A percentile compares a stretch with the other conserved stretches of the same genome.
Evolutionary conservation across 2,329 filamentous ascomycete species (phyloP).

Genomic region (Xylariaceae sp.): DNA sequence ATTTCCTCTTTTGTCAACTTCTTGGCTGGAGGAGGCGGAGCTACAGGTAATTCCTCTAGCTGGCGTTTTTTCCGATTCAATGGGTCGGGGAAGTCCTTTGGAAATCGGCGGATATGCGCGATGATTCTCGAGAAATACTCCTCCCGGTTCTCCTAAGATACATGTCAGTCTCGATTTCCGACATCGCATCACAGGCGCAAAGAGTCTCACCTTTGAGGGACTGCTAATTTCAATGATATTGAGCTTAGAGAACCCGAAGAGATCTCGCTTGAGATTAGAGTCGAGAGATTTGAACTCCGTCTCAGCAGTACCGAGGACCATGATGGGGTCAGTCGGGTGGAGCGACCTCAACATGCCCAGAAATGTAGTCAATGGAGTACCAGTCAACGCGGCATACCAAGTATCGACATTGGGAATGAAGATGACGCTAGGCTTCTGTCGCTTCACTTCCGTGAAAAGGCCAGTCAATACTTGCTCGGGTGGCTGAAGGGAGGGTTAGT

Average conservation of each 20-base stretch:
- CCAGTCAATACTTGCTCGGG: constrained; percentile 86
- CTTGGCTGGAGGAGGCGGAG: constrained; percentile 64
- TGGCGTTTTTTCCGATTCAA: constrained; percentile 80
- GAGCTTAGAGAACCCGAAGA: constrained; percentile 81
- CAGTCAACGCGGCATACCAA: constrained; percentile 66
- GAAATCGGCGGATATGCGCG: constrained; percentile 70
- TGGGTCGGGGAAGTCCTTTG: constrained; percentile 81
- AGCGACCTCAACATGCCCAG: constrained; percentile 74
- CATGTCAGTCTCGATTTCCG: constrained; percentile 26
- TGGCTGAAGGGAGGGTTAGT: constrained; percentile 42
- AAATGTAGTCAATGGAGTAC: constrained; percentile 73
- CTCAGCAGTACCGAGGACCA: constrained; percentile 83
- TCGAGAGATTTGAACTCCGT: constrained; percentile 58
- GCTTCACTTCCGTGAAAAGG: constrained; percentile 84
- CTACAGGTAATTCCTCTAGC: constrained; percentile 70
- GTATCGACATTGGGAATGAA: constrained; percentile 86
- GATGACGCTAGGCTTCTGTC: constrained; percentile 92
- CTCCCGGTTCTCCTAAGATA: constrained; percentile 52
- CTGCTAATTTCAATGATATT: constrained; percentile 67
- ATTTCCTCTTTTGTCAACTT: constrained; percentile 71
- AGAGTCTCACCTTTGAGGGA: constrained; percentile 55
- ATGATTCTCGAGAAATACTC: constrained; percentile 76
- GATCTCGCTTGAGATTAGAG: constrained; percentile 59
- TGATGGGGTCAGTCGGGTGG: constrained; percentile 81
- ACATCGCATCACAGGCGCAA: background rate